Base-by-base conservation (phyloP, 2,329 filamentous ascomycete species). In the Epichloe gansuensis region DNA sequence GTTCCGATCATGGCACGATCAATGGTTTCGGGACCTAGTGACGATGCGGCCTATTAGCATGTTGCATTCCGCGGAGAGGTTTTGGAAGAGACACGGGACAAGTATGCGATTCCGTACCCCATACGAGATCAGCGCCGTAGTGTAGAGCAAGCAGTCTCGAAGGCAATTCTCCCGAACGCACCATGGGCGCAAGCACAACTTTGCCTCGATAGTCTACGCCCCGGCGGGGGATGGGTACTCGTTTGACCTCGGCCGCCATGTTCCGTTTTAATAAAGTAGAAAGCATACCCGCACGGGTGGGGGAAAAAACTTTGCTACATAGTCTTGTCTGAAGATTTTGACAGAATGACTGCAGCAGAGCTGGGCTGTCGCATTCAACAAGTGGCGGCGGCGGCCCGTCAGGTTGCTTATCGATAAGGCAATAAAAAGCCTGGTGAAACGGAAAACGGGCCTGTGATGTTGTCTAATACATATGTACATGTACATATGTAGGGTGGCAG, bases 81-180 rank as follows among this genome's bases (percentile, higher is more conserved):
- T n/a, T 9, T 27, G n/a, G 9, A 36, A 21, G 4, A 17, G 3
- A 15, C 21, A n/a, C 39, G 39, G 15, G 39, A 47, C 3, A 13
- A 13, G 8, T 40, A 27, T 2, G 44, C 44, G 27, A 13, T 4
- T 23, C 12, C 75, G 59, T 67, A 87, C 85, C 91, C 91, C 93
- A 98, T 58, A 98, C 93, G 15, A 98, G 76, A 68, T 98, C 93
- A 50, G 93, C 93, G 58, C 93, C 93, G 67, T 98, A 97, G 64
- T 94, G 87, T 55, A 98, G 80, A 35, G 93, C 88, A 43, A 95
- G 71, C 27, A 98, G 77, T 53, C 93, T 84, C 40, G 88, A 93
- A 3, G 93, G 91, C 55, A 96, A 74, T 73, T 98, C 93, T 64
- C 93, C 93, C n/a, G 89, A 95, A 59, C 93, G 85, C 53, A 96